These are phyloP conservation scores for Blastobotrys robertii DNA, from an alignment of 805 yeast genomes.

Conservation along the genomic window DNA sequence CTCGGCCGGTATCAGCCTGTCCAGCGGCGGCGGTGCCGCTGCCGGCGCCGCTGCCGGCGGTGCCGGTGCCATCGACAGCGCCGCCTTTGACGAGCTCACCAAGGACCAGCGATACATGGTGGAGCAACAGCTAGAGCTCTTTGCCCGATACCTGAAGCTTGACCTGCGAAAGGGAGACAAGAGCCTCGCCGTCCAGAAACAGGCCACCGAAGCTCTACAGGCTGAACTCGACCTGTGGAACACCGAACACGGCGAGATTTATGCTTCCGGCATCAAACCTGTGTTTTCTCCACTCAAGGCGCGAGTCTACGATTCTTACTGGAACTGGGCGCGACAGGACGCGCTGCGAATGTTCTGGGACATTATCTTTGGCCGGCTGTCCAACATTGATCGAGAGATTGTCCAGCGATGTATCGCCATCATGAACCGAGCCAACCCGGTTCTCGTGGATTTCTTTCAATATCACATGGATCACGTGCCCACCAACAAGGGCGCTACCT, in stretches of 20 bases:
- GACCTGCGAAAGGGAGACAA: conserved; percentile 89
- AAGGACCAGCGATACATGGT: conserved; percentile 63
- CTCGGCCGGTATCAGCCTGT: conserved; percentile 64
- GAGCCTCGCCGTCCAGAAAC: conserved; percentile 71
- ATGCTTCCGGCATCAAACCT: conserved; percentile 85
- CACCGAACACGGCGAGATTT: conserved; percentile 87
- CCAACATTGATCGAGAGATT: conserved; percentile 89
- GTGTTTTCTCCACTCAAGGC: conserved; percentile 88
- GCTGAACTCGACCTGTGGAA: conserved; percentile 86
- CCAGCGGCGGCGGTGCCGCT: conserved; percentile 53
- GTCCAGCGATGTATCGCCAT: conserved; percentile 93
- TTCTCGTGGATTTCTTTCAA: conserved; percentile 93
- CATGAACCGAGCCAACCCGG: conserved; percentile 94
- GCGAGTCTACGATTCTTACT: conserved; percentile 91
- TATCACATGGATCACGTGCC: conserved; percentile 82
- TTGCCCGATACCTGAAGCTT: conserved; percentile 89
- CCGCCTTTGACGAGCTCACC: conserved; percentile 79
- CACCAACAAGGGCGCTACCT: conserved; percentile 81
- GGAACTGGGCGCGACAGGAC: conserved; percentile 99
- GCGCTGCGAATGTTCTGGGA: conserved; percentile 88
- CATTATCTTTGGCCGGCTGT: conserved; percentile 86
- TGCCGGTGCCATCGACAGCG: conserved; percentile 87
- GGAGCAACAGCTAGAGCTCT: conserved; percentile 76
- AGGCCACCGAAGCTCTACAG: conserved; percentile 75
- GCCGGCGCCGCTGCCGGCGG: conserved; percentile 41